A percentile compares a stretch with the other conserved stretches of the same genome.
Evolutionary conservation across 1,139 yeast genomes (phyloP).

Genomic region (Magnusiomyces sp.): DNA sequence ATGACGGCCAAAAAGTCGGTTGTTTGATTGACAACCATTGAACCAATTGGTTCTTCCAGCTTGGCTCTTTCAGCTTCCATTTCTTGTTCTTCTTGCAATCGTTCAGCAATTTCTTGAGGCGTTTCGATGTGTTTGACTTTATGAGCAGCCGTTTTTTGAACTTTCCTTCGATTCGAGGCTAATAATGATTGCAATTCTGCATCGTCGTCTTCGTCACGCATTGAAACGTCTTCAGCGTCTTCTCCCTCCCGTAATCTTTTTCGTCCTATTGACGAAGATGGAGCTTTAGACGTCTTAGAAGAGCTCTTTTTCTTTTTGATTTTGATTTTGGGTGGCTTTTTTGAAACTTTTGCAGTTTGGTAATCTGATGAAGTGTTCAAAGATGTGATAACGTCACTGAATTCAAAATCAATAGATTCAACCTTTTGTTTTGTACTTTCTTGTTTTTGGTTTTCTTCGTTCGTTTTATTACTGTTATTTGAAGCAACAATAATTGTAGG

Average conservation of each 20-base stretch:
- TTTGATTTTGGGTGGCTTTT: slow-evolving; percentile 37
- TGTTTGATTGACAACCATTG: slow-evolving; percentile 48
- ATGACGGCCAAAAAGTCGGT: slow-evolving; percentile 46
- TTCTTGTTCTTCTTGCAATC: slow-evolving; percentile 37
- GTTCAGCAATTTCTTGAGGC: slow-evolving; percentile 41
- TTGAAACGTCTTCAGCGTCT: slow-evolving; percentile 18
- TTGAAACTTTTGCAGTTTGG: slow-evolving; percentile 32
- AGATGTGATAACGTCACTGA: slow-evolving; percentile 11
- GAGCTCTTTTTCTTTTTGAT: slow-evolving; percentile 25
- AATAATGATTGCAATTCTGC: slow-evolving; percentile 43
- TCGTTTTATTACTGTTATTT: slow-evolving; percentile 3
- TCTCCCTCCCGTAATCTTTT: slow-evolving; percentile 20
- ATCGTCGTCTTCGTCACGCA: slow-evolving; percentile 32
- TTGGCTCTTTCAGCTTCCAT: slow-evolving; percentile 18
- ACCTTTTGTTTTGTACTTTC: slow-evolving; percentile 5
- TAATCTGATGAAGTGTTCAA: slow-evolving; percentile 20
- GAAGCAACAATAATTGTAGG: slow-evolving; percentile 9
- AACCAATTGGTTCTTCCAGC: slow-evolving; percentile 18
- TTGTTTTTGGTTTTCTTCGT: not conserved
- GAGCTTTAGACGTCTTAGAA: slow-evolving; percentile 11
- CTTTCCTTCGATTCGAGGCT: slow-evolving; percentile 36
- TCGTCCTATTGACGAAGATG: slow-evolving; percentile 7
- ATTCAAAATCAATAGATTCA: slow-evolving; percentile 18
- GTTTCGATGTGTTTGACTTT: slow-evolving; percentile 17
- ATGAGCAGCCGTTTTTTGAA: slow-evolving; percentile 25